Conservation (phyloP, 371 early-diverging fungal species). For the Coemansia sp. region DNA sequence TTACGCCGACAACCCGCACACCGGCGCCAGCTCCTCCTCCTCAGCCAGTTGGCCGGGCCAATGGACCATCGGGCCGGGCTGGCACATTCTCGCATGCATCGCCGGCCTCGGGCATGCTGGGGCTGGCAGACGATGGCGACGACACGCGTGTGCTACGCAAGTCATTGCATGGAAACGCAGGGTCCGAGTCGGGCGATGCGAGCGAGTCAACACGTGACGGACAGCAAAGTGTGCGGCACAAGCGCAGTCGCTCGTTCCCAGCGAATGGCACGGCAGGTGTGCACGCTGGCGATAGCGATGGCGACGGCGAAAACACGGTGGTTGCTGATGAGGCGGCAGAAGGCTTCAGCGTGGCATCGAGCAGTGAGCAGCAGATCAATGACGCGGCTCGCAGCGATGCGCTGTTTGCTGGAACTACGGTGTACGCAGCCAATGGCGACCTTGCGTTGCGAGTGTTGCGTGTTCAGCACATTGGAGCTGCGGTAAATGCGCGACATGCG, state of each 20-base stretch:
- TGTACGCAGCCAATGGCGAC: constrained; percentile 51
- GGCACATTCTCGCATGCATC: constrained; percentile 42
- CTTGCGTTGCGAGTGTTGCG: constrained; percentile 48
- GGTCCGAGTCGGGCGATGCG: background rate
- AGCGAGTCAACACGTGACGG: background rate
- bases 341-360: background rate
- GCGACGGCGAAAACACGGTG: background rate
- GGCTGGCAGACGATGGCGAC: background rate
- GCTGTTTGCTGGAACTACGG: constrained; percentile 33
- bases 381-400: constrained; percentile 39
- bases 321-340: background rate
- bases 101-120: background rate
- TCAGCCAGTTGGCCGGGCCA: constrained; percentile 10
- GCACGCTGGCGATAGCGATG: constrained; percentile 2
- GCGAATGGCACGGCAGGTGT: constrained; percentile 5
- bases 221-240: constrained; percentile 29
- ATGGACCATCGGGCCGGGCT: constrained; percentile 25
- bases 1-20: constrained; percentile 45
- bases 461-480: constrained; percentile 42
- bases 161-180: background rate
- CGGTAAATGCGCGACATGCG: background rate
- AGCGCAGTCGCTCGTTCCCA: constrained; percentile 49
- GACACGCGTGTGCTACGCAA: background rate
- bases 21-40: constrained; percentile 12
- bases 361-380: constrained; percentile 29